phyloP scores from a whole-genome alignment of 305 asterid species.

The Fraxinus paxiana region DNA sequence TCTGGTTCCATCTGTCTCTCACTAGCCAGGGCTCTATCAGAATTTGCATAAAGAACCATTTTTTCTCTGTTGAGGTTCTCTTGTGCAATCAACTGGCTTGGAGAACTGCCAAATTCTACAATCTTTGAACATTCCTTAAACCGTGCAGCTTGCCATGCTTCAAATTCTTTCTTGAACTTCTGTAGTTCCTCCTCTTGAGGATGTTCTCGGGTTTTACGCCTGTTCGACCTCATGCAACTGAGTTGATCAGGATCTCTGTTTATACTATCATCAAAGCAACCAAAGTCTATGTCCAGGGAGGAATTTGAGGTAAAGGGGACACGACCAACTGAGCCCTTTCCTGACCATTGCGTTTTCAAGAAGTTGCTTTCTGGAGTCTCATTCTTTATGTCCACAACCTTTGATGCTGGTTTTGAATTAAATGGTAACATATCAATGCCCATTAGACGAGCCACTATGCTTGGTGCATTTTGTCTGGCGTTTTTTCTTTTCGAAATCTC shows the following conservation, averaged over 20 bases:
- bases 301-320: conserved; percentile 29
- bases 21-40: conserved; percentile 29
- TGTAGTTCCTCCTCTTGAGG: conserved; percentile 95
- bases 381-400: conserved; percentile 31
- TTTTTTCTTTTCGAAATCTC: conserved; percentile 54
- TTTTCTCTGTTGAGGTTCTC: conserved; percentile 76
- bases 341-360: conserved; percentile 30
- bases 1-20: conserved; percentile 31
- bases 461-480: conserved; percentile 53
- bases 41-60: conserved; percentile 50
- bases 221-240: conserved; percentile 35
- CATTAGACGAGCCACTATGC: conserved; percentile 96
- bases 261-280: conserved; percentile 32
- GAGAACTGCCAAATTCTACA: conserved; percentile 42
- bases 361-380: conserved; percentile 30
- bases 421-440: conserved; percentile 79
- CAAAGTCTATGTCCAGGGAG: conserved; percentile 36
- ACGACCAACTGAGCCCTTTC: conserved; percentile 35
- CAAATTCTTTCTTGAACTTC: conserved; percentile 91
- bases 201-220: conserved; percentile 71
- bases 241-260: conserved; percentile 35
- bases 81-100: conserved; percentile 69
- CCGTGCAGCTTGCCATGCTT: conserved; percentile 80
- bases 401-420: conserved; percentile 39
- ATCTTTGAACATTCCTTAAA: conserved; percentile 57